Base-by-base conservation (phyloP, 1,139 yeast species). In the Protomyces gravidus region DNA sequence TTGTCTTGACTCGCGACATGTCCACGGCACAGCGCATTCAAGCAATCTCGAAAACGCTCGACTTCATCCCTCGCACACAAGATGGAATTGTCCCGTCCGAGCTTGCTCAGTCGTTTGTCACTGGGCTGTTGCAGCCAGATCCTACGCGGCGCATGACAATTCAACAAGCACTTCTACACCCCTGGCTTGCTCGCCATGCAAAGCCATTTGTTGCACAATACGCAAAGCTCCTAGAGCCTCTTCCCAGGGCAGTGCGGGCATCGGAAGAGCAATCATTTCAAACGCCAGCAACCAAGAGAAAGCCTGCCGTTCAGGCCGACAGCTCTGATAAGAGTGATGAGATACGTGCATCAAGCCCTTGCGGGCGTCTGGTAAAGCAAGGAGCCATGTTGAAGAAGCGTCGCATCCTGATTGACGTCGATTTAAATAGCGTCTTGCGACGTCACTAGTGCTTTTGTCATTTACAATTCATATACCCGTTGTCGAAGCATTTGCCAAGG, bases 181-280 rank as follows among this genome's bases (percentile, higher is more conserved):
- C 66, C 0, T 82, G 86, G 85, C 73, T 83, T 17, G 65, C 67
- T 15, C 70, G 71, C 39, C 78, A 77, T 59, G 48, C 59, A 3
- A 58, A 67, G 15, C 56, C 57, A 62, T 62, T 72, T 25, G 65
- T 66, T 11, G 62, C 55, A 40, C 63, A 69, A 21, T 70, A 71
- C 55, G 47, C 59, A 27, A 19, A 52, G 27, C 30, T 45, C 4
- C 36, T 30, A 2, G 13, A 30, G 23, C 23, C 36, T 17, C 15
- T 15, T 17, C 23, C 27, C n/a, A 13, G 33, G 7, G 13, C 15
- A 11, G 50, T n/a, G 21, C 42, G 46, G 13, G 17, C 11, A 15
- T 15, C 50, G 11, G 42, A 13, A 5, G 9, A 46, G 5, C 32
- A 46, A 23, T 6, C 7, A 5, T 15, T 36, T 36, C 42, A 36